phyloP scores from a whole-genome alignment of 306 rosid genomes.

The Cotoneaster glaucophyllus region DNA sequence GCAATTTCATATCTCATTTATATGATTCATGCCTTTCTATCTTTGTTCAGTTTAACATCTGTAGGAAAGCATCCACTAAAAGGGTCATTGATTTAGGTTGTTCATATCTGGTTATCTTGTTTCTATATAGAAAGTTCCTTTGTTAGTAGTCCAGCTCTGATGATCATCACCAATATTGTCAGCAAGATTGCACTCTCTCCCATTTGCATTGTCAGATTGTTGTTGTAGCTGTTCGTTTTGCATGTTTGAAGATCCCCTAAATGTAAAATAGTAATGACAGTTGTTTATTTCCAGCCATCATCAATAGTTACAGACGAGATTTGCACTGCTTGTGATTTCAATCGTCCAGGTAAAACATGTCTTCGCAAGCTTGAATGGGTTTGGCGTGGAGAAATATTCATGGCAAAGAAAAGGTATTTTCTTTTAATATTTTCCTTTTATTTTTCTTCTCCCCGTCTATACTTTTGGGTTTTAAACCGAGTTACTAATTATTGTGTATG shows the following conservation, averaged over 20 bases:
- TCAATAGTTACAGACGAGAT: constrained; percentile 93
- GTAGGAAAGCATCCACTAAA: not conserved
- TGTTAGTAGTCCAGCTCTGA: not conserved
- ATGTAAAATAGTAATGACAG: not conserved
- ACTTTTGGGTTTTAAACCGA: constrained; percentile 13
- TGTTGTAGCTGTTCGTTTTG: not conserved
- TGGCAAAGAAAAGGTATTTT: constrained; percentile 71
- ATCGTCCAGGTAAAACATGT: constrained; percentile 93
- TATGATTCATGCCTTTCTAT: not conserved
- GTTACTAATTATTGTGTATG: constrained; percentile 23
- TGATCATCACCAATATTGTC: not conserved
- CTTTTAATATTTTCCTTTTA: not conserved
- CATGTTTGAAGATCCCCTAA: not conserved
- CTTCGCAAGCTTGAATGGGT: constrained; percentile 98
- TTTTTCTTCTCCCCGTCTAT: not conserved
- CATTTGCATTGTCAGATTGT: not conserved
- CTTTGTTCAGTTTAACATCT: not conserved
- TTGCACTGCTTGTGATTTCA: constrained; percentile 98
- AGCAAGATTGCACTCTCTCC: not conserved
- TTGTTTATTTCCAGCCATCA: constrained; percentile 64
- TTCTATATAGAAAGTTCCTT: not conserved
- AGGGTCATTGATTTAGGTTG: not conserved
- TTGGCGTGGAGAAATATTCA: constrained; percentile 95
- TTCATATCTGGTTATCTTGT: not conserved
- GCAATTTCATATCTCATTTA: constrained; percentile 1